A percentile compares a stretch with the other conserved stretches of the same genome.
Evolutionary conservation across 768 basidiomycete species (phyloP).

Genomic region (Mycena kentingensis): DNA sequence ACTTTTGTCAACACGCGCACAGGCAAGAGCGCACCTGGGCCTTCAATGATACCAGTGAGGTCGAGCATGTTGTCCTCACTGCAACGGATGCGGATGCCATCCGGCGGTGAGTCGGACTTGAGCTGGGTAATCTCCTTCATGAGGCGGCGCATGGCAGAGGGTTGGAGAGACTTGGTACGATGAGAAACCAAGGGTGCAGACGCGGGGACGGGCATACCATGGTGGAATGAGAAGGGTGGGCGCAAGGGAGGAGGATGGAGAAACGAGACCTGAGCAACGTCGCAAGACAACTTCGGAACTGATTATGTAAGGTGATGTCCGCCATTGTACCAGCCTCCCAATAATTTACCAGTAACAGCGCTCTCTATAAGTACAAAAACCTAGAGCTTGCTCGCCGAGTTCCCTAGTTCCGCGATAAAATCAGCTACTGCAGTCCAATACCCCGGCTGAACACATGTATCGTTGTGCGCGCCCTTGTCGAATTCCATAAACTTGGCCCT

Average conservation of each 20-base stretch:
- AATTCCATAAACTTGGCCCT: conserved; percentile 60
- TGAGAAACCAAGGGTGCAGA: no score
- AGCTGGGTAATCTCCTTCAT: conserved; percentile 86
- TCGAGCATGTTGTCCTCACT: conserved; percentile 89
- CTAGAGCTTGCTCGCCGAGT: no score
- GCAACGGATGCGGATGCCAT: conserved; percentile 87
- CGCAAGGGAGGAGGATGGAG: no score
- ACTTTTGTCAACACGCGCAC: conserved; percentile 22
- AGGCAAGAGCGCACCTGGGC: conserved; percentile 66
- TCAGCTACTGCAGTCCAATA: conserved; percentile 56
- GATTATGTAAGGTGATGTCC: no score
- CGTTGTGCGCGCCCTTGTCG: conserved; percentile 55
- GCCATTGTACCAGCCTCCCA: no score
- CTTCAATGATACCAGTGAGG: conserved; percentile 85
- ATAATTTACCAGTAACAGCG: no score
- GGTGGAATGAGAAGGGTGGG: no score
- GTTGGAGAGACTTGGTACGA: conserved; percentile 51
- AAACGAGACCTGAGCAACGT: no score
- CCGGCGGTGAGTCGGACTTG: conserved; percentile 79
- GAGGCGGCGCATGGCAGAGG: conserved; percentile 76
- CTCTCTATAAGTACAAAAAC: no score
- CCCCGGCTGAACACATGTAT: conserved; percentile 56
- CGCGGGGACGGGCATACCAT: no score
- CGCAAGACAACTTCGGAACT: no score
- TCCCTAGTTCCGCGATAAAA: conserved; percentile 40